phyloP scores from a whole-genome alignment of 208 protist genomes.

The Crithidia mellificae region DNA sequence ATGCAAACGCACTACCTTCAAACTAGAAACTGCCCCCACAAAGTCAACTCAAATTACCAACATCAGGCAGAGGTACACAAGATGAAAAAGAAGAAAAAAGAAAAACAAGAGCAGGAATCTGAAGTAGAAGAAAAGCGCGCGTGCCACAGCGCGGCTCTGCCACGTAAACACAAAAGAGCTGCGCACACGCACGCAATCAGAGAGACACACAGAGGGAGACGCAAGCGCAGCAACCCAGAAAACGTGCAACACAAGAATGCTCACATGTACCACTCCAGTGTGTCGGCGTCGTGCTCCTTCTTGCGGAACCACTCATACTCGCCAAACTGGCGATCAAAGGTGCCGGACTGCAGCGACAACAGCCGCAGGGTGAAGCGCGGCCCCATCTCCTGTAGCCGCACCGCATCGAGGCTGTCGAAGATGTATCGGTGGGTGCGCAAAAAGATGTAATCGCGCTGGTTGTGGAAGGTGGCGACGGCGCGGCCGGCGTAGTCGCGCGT shows the following conservation, averaged over 20 bases:
- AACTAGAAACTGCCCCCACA: too few relatives aligned
- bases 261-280: constrained; percentile 91
- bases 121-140: too few relatives aligned
- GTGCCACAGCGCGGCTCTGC: too few relatives aligned
- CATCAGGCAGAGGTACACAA: too few relatives aligned
- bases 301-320: constrained; percentile 95
- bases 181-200: too few relatives aligned
- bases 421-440: constrained; percentile 93
- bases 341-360: constrained; percentile 89
- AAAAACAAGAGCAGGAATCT: too few relatives aligned
- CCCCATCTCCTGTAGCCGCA: constrained; percentile 93
- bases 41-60: too few relatives aligned
- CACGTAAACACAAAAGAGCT: too few relatives aligned
- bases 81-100: too few relatives aligned
- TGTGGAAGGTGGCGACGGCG: constrained; percentile 93
- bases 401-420: constrained; percentile 87
- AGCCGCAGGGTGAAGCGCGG: constrained; percentile 91
- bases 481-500: constrained; percentile 89
- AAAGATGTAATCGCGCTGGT: constrained; percentile 95
- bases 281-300: constrained; percentile 90
- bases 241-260: neutral
- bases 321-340: constrained; percentile 91
- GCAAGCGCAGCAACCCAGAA: neutral
- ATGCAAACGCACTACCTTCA: too few relatives aligned
- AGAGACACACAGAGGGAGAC: too few relatives aligned